Conservation (phyloP, 2,329 filamentous ascomycete species). For the Fusarium guadeloupense region DNA sequence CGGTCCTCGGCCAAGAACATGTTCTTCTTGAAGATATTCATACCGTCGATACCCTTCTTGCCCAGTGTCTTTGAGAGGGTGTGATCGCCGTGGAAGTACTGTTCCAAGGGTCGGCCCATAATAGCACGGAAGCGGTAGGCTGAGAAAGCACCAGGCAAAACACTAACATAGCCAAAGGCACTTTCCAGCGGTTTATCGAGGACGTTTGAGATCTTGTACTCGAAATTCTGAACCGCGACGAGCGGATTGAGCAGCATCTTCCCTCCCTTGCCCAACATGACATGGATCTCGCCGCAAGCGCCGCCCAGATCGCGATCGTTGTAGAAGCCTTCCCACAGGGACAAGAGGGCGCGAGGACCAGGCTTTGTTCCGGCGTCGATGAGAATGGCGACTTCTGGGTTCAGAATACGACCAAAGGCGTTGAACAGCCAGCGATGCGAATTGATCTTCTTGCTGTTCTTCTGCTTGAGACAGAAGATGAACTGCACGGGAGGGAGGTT, state of each 20-base stretch:
- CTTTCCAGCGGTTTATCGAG: constrained; percentile 39
- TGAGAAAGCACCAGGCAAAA: constrained; percentile 39
- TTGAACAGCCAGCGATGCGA: constrained; percentile 43
- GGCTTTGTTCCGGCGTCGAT: constrained; percentile 41
- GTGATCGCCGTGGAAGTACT: constrained; percentile 41
- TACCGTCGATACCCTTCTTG: constrained; percentile 41
- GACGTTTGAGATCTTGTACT: constrained; percentile 42
- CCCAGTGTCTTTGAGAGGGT: constrained; percentile 38
- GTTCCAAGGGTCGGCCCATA: constrained; percentile 38
- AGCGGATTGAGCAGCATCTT: constrained; percentile 38
- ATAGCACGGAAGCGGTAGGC: constrained; percentile 40
- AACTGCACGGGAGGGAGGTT: constrained; percentile 40
- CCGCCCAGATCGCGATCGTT: constrained; percentile 39
- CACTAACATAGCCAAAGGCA: constrained; percentile 41
- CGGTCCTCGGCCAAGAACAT: constrained; percentile 41
- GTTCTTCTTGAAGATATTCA: constrained; percentile 44
- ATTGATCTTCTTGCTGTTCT: constrained; percentile 44
- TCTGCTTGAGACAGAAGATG: constrained; percentile 42
- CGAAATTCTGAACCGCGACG: constrained; percentile 40
- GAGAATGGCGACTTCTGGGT: constrained; percentile 40
- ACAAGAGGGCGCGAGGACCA: constrained; percentile 34
- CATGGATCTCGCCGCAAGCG: constrained; percentile 40
- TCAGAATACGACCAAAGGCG: constrained; percentile 39
- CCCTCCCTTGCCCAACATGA: constrained; percentile 39
- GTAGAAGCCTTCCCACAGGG: constrained; percentile 40